These are phyloP conservation scores for Gliomastix tumulicola DNA, from an alignment of 2,329 filamentous ascomycete species.

Conservation along the genomic window DNA sequence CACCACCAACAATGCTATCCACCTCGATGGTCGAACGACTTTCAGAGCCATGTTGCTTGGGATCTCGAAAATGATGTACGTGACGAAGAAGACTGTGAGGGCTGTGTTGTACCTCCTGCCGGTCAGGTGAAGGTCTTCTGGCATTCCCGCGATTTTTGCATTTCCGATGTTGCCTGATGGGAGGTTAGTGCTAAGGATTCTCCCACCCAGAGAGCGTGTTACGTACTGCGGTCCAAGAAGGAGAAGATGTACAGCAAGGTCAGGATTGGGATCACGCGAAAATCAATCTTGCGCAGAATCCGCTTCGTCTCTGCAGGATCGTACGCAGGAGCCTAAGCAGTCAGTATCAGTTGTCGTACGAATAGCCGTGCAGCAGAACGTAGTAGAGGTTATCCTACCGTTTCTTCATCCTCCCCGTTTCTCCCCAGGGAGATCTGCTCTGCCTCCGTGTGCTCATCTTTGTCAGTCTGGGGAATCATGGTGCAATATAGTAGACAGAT, in stretches of 20 bases:
- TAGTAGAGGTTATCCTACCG: too few relatives aligned
- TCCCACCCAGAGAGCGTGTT: too few relatives aligned
- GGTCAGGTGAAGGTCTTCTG: constrained; percentile 34
- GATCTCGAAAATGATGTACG: constrained; percentile 40
- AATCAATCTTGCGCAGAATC: constrained; percentile 54
- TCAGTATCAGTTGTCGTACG: too few relatives aligned
- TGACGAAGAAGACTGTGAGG: constrained; percentile 48
- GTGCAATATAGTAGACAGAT: too few relatives aligned
- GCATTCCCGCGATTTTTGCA: constrained; percentile 38
- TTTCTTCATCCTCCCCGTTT: too few relatives aligned
- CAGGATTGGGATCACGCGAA: constrained; percentile 50
- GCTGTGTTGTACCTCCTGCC: constrained; percentile 53
- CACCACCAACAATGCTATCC: constrained; percentile 5
- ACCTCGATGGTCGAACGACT: constrained; percentile 5
- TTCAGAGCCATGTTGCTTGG: constrained; percentile 24
- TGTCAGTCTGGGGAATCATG: too few relatives aligned
- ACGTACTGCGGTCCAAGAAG: constrained; percentile 42
- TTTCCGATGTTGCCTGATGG: constrained; percentile 48
- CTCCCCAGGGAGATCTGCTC: too few relatives aligned
- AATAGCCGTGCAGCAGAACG: too few relatives aligned
- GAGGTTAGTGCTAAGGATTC: too few relatives aligned
- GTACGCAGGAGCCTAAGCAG: too few relatives aligned
- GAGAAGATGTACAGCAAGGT: constrained; percentile 37
- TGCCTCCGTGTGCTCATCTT: too few relatives aligned
- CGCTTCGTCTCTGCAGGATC: neutral